Base-by-base conservation (phyloP, 148 eudicot species). In the Euryodendron excelsum region DNA sequence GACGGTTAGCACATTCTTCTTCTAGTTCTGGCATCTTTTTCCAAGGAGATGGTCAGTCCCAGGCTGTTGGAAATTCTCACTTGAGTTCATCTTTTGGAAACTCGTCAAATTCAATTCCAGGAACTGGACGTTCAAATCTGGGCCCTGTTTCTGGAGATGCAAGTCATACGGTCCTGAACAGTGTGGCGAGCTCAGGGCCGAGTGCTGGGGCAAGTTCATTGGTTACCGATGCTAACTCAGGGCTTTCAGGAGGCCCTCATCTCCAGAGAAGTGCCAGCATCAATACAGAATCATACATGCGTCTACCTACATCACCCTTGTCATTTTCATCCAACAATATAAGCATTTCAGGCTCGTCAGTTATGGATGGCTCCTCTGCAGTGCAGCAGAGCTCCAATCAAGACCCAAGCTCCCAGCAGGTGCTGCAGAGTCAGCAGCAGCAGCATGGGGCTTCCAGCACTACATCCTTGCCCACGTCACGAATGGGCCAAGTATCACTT, bases 191-290 rank as follows among this genome's bases (percentile, higher is more conserved):
- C 85, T 90, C 98, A 1, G 98, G 91, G 52, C 94, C 94, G 33
- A 94, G 96, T 84, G 86, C 88, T 60, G 94, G 95, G 76, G 95
- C 94, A 53, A 95, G 97, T 82, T 93, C 97, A 31, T 78, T 91
- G 82, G 96, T 95, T 18, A 91, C 99, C 56, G 96, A 93, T 88
- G 96, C 96, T 58, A 93, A 91, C 77, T 95, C 97, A 33, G 88
- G 86, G 64, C 92, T 96, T 83, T 93, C 99, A 34, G 96, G 93
- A 56, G 94, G 97, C 60, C 91, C 94, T 23, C 89, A 85, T 79
- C 87, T 96, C 31, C 97, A 96, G 82, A 87, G 99, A 85, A 93
- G 94, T 87, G 90, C 98, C 47, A 96, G 99, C 85, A 78, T 90
- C 64, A 95, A 91, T 59, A 86, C 86, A 8, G 99, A 95, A 27